Evolutionary conservation across 345 rosid genomes (phyloP).

Genomic region (Gossypioides kirkii): DNA sequence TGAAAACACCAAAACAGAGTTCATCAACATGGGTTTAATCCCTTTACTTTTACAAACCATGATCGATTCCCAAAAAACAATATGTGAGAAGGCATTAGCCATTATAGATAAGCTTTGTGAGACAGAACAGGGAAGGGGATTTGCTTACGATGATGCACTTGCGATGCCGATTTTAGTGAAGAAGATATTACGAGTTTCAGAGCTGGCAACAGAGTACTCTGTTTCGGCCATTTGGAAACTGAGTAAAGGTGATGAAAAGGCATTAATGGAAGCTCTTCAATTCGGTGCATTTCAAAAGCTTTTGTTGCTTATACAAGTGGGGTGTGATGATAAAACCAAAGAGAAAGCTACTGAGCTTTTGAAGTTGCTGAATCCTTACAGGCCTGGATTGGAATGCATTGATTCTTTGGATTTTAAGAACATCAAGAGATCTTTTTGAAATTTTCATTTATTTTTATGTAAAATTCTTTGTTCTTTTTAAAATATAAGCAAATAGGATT

Average conservation of each 20-base stretch:
- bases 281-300: slow-evolving; percentile 60
- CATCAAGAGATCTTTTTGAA: slow-evolving; percentile 52
- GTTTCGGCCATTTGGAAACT: slow-evolving; percentile 46
- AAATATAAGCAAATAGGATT: background rate
- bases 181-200: background rate
- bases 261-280: slow-evolving; percentile 40
- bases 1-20: slow-evolving; percentile 13
- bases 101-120: background rate
- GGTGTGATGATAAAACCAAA: slow-evolving; percentile 40
- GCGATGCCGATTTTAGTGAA: background rate
- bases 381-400: slow-evolving; percentile 48
- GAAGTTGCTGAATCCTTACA: slow-evolving; percentile 54
- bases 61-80: background rate
- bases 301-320: slow-evolving; percentile 46
- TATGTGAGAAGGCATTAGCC: background rate
- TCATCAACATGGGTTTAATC: slow-evolving; percentile 27
- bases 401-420: slow-evolving; percentile 58
- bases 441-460: background rate
- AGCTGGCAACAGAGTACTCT: slow-evolving; percentile 31
- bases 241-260: slow-evolving; percentile 23
- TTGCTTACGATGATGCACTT: background rate
- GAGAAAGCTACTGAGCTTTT: slow-evolving; percentile 54
- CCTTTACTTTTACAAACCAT: background rate
- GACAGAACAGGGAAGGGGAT: slow-evolving; percentile 11
- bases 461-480: slow-evolving; percentile 10